Evolutionary conservation across 768 basidiomycete genomes (phyloP).

Genomic region (Collybiopsis confluens): DNA sequence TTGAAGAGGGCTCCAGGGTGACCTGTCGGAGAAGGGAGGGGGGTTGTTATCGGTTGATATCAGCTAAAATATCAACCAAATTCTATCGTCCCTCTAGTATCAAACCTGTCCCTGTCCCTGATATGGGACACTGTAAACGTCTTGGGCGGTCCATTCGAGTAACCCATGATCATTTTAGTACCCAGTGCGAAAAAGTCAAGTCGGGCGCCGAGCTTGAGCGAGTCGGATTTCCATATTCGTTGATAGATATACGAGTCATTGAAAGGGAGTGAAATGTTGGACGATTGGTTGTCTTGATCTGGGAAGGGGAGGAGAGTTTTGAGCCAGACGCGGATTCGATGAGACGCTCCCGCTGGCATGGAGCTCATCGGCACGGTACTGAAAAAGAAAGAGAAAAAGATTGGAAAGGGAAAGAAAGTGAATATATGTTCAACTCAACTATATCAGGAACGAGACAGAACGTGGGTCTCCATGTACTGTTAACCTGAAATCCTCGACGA

Average conservation of each 20-base stretch:
- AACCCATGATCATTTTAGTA: slow-evolving; percentile 47
- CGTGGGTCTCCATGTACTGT: slow-evolving; percentile 52
- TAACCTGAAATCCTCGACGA: slow-evolving; percentile 52
- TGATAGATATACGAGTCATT: slow-evolving; percentile 55
- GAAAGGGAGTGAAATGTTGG: slow-evolving; percentile 31
- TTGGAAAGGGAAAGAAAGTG: neutral
- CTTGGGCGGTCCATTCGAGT: slow-evolving; percentile 33
- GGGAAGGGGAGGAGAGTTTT: slow-evolving; percentile 38
- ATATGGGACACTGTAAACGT: slow-evolving; percentile 22
- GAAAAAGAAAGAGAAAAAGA: slow-evolving; percentile 8
- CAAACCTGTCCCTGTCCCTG: slow-evolving; percentile 5
- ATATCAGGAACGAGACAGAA: slow-evolving; percentile 53
- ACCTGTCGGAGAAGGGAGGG: too few species aligned
- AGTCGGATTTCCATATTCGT: slow-evolving; percentile 61
- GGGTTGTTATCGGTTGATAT: too few species aligned
- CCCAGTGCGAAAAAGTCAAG: slow-evolving; percentile 53
- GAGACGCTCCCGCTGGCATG: slow-evolving; percentile 51
- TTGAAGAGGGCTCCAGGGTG: too few species aligned
- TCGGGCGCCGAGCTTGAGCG: slow-evolving; percentile 54
- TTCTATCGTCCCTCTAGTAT: slow-evolving; percentile 1
- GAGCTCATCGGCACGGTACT: slow-evolving; percentile 56
- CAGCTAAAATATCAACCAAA: too few species aligned
- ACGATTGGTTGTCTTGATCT: slow-evolving; percentile 21
- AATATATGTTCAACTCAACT: slow-evolving; percentile 43
- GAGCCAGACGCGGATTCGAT: slow-evolving; percentile 63